Evolutionary conservation across 1,139 yeast species (phyloP), one percentile per base, ranked within the genome.

Genomic region (Geotrichum aggregatum): DNA sequence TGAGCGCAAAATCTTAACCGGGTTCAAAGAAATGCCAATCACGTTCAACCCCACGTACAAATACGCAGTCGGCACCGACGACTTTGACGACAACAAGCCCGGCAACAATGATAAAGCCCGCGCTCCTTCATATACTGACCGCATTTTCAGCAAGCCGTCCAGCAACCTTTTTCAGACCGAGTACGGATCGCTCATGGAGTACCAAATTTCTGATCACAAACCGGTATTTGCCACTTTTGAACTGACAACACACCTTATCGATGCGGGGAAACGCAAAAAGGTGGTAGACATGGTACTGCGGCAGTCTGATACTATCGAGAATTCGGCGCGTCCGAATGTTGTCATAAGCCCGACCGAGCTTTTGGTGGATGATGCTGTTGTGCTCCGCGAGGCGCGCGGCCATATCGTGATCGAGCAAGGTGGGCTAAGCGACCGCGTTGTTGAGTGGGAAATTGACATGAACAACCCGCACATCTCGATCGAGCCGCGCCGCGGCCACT

Each of bases 121-220:
- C 56, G 71, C 78, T 3, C 95, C 95, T 0, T 84, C 92, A 1
- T 87, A 88, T 76, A 86, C 95, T 0, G 96, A 87, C 63, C 71
- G 94, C 47, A 76, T 84, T 19, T 67, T 85, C 19, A 74, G 66
- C 59, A 39, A 30, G 11, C 47, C 52, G 11, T 26, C 40, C 3
- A n/a, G 49, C 8, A 41, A 44, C 52, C 44, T 47, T 55, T 38
- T 22, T 39, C 52, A 34, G 47, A 56, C 3, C 62, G 61, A 59
- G n/a, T 65, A 64, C 52, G 38, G 35, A 1, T 50, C 60, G 3
- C 52, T 56, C 14, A 51, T 48, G 61, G 64, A 61, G 47, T 77
- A 76, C 59, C 61, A 72, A 1, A 75, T 81, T 24, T 82, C 91
- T 0, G 96, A 87, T 63, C 96, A 87, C 66, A 72, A 84, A 48